A percentile compares a stretch with the other conserved stretches of the same genome.
Evolutionary conservation across 805 yeast species (phyloP).

Genomic region (Torulaspora delbrueckii): DNA sequence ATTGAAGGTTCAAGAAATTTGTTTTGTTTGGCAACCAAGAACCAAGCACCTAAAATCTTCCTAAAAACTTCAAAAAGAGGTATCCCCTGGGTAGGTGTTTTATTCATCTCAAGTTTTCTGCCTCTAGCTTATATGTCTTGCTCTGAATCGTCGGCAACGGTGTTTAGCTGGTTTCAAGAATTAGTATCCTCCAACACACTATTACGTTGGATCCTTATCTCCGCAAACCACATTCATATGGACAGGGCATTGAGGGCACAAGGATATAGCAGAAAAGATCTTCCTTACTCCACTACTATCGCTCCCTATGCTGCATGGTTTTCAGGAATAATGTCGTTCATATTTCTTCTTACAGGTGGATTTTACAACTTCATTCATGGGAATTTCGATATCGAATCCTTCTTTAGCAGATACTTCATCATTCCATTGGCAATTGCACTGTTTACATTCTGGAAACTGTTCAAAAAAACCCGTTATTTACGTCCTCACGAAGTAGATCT

Average conservation of each 20-base stretch:
- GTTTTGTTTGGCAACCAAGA: conserved; percentile 61
- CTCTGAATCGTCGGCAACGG: conserved; percentile 49
- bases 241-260: conserved; percentile 40
- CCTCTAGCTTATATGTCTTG: conserved; percentile 67
- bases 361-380: neutral
- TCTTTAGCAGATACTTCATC: neutral
- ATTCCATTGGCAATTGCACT: neutral
- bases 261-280: neutral
- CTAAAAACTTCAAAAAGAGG: conserved; percentile 73
- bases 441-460: neutral
- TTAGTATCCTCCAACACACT: conserved; percentile 29
- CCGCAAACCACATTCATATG: conserved; percentile 34
- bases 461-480: neutral
- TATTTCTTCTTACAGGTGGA: neutral
- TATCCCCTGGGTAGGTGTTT: conserved; percentile 68
- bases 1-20: conserved; percentile 67
- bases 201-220: conserved; percentile 34
- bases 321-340: neutral
- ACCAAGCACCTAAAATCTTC: conserved; percentile 55
- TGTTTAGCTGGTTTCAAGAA: conserved; percentile 46
- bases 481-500: neutral
- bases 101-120: conserved; percentile 49
- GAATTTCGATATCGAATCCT: neutral
- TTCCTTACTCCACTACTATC: neutral
- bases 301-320: neutral